A percentile compares a stretch with the other conserved stretches of the same genome.
Conservation (phyloP, 1,139 yeast genomes). For the Lodderomyces margitis region DNA sequence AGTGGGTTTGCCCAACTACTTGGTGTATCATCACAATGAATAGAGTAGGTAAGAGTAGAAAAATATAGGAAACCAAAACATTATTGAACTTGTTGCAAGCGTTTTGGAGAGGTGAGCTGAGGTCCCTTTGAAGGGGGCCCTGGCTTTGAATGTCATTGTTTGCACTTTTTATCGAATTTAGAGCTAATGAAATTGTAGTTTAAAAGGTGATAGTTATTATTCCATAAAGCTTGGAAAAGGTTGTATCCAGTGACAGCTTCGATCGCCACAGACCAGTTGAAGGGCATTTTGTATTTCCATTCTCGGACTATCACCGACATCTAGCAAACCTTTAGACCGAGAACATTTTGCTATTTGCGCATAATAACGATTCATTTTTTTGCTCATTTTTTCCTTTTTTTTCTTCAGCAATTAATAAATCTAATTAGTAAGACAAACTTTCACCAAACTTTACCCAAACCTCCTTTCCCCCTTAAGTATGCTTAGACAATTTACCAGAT, state of each 20-base stretch:
- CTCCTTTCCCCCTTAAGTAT: conserved; percentile 1
- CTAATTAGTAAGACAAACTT: not conserved
- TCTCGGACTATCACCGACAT: not conserved
- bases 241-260: no score
- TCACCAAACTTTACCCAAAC: no score
- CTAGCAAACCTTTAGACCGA: not conserved
- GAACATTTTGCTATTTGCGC: not conserved
- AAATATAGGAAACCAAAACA: not conserved
- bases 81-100: not conserved
- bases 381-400: not conserved
- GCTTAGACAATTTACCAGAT: conserved; percentile 15
- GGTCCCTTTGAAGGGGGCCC: no score
- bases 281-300: no score
- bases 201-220: no score
- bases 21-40: conserved; percentile 84
- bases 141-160: no score
- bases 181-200: no score
- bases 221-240: no score
- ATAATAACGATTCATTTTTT: no score
- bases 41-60: conserved; percentile 17
- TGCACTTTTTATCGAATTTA: no score
- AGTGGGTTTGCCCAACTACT: conserved; percentile 88
- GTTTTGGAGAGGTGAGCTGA: no score
- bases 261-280: no score
- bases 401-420: not conserved